Conservation (phyloP, 192 early-diverging fungal genomes). For the Coemansia sp. region DNA sequence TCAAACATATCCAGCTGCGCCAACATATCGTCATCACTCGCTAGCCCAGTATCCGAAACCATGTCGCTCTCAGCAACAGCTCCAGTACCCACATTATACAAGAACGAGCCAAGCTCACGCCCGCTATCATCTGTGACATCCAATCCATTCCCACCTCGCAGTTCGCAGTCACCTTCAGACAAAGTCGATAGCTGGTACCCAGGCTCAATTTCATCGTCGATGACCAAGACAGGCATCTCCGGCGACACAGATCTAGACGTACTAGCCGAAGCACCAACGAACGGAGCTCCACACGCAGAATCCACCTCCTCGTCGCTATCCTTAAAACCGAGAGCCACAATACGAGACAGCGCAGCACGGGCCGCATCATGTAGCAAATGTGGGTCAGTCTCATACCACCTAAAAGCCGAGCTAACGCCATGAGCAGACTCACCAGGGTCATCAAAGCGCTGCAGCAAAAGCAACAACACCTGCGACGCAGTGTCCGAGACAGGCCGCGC, state of each 20-base stretch:
- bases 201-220: background rate
- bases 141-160: background rate
- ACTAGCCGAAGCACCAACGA: background rate
- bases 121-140: background rate
- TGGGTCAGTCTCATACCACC: slow-evolving; percentile 46
- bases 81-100: too few relatives aligned
- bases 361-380: slow-evolving; percentile 17
- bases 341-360: slow-evolving; percentile 17
- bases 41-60: background rate
- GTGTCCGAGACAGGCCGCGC: slow-evolving; percentile 38
- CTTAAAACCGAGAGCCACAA: slow-evolving; percentile 30
- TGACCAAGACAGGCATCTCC: slow-evolving; percentile 44
- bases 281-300: background rate
- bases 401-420: background rate
- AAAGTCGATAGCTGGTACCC: background rate
- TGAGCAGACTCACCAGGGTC: slow-evolving; percentile 6
- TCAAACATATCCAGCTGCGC: slow-evolving; percentile 55
- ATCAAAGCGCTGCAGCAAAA: slow-evolving; percentile 42
- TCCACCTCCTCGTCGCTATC: background rate
- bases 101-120: background rate
- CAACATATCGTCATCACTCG: slow-evolving; percentile 22
- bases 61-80: background rate
- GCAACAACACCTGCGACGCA: slow-evolving; percentile 36
- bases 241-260: slow-evolving; percentile 29
- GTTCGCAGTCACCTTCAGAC: background rate